Conservation (phyloP, 306 rosid genomes). For the Cicer judaicum region DNA sequence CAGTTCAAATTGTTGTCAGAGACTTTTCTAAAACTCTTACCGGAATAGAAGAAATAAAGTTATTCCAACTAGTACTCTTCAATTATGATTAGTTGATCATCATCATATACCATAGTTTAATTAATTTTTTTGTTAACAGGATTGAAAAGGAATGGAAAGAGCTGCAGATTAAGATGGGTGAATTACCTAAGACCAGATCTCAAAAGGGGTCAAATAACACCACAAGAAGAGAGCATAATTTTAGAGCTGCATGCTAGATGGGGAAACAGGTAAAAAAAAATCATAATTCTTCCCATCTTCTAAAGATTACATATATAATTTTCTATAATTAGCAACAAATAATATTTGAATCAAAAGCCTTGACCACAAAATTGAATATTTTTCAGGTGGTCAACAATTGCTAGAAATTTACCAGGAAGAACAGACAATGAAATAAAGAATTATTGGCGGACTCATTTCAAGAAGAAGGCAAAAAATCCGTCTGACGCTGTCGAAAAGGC, state of each 20-base stretch:
- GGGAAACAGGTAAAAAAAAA: conserved; percentile 82
- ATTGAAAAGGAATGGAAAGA: conserved; percentile 91
- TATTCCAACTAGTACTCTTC: neutral
- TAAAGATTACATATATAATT: conserved; percentile 4
- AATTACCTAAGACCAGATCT: conserved; percentile 94
- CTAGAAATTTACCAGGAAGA: conserved; percentile 91
- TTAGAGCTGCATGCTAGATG: conserved; percentile 85
- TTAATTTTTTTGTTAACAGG: conserved; percentile 48
- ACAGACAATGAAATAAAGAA: conserved; percentile 95
- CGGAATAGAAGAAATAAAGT: neutral
- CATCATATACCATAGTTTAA: neutral
- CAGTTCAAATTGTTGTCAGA: neutral
- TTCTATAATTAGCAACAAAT: neutral
- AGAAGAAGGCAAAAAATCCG: conserved; percentile 66
- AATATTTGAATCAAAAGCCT: neutral
- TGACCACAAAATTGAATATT: neutral
- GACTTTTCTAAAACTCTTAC: neutral
- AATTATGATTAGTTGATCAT: neutral
- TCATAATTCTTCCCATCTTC: neutral
- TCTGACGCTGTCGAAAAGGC: conserved; percentile 61
- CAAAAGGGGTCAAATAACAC: conserved; percentile 92
- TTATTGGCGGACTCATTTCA: conserved; percentile 94
- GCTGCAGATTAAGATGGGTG: conserved; percentile 98
- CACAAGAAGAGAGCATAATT: conserved; percentile 89
- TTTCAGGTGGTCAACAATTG: conserved; percentile 95